Evolutionary conservation across 768 basidiomycete species (phyloP).

Genomic region (Boletus vermiculosoides): DNA sequence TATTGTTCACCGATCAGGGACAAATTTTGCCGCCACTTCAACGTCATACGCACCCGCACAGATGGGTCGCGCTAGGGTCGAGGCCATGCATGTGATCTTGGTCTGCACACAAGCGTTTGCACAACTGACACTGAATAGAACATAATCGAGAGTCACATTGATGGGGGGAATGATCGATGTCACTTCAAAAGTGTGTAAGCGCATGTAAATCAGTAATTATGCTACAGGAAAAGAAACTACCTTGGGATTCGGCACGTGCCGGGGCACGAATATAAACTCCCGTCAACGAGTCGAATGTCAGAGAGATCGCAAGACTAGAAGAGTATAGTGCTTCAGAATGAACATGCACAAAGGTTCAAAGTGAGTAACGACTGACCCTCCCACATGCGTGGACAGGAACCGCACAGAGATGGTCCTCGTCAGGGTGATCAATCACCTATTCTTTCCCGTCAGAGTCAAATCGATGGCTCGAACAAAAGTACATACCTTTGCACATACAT

Average conservation of each 20-base stretch:
- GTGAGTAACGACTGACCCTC: constrained; percentile 33
- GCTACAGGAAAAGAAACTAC: constrained; percentile 22
- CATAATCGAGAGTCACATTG: constrained; percentile 52
- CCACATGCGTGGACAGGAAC: constrained; percentile 56
- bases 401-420: constrained; percentile 52
- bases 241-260: constrained; percentile 43
- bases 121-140: constrained; percentile 53
- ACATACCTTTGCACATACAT: constrained; percentile 51
- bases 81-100: constrained; percentile 55
- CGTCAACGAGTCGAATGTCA: constrained; percentile 28
- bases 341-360: neutral
- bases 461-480: accelerated
- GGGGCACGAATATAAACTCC: constrained; percentile 39
- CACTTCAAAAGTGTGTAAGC: constrained; percentile 32
- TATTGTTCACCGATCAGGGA: constrained; percentile 19
- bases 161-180: constrained; percentile 45
- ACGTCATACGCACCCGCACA: constrained; percentile 50
- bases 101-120: constrained; percentile 50
- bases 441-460: neutral
- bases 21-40: neutral
- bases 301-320: constrained; percentile 43
- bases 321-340: neutral
- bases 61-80: constrained; percentile 39
- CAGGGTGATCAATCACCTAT: constrained; percentile 48
- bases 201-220: neutral